Percentiles rank a stretch among this genome's conserved stretches.
Evolutionary conservation across 106 monocot species (phyloP).

Genomic region (Platanthera zijinensis): DNA sequence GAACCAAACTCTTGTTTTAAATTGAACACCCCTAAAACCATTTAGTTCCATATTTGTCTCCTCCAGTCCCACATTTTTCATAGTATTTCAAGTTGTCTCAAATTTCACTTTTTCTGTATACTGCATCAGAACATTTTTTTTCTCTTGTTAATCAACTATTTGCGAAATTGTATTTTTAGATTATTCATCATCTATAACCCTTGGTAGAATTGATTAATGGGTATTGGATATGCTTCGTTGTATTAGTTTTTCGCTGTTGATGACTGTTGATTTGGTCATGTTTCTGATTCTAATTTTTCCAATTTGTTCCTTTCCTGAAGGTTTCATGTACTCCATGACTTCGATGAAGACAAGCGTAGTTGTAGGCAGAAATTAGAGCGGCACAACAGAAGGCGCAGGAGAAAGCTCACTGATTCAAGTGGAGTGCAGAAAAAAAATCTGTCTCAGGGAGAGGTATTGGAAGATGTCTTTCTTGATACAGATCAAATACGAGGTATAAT

Average conservation of each 20-base stretch:
- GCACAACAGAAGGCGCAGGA: conserved; percentile 83
- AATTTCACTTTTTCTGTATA: too few relatives aligned
- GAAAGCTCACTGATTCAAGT: conserved; percentile 46
- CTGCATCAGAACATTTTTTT: too few relatives aligned
- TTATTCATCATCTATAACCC: too few relatives aligned
- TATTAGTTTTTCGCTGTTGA: background rate
- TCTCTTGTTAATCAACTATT: too few relatives aligned
- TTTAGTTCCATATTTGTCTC: background rate
- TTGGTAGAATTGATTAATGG: background rate
- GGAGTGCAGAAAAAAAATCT: conserved; percentile 34
- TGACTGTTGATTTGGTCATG: background rate
- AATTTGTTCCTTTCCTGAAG: conserved; percentile 20
- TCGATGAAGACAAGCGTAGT: conserved; percentile 97
- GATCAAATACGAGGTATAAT: conserved; percentile 46
- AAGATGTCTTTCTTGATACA: conserved; percentile 27
- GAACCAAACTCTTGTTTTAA: too few relatives aligned
- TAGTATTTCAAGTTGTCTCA: background rate
- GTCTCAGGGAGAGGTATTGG: conserved; percentile 12
- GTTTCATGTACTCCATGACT: conserved; percentile 81
- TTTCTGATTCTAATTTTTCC: background rate
- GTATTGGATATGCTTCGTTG: background rate
- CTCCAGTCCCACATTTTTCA: background rate
- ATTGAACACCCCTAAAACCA: too few relatives aligned
- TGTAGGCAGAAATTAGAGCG: conserved; percentile 91
- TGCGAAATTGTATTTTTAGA: too few relatives aligned